phyloP scores from a whole-genome alignment of 192 early-diverging fungal genomes.

The Backusella luteola region DNA sequence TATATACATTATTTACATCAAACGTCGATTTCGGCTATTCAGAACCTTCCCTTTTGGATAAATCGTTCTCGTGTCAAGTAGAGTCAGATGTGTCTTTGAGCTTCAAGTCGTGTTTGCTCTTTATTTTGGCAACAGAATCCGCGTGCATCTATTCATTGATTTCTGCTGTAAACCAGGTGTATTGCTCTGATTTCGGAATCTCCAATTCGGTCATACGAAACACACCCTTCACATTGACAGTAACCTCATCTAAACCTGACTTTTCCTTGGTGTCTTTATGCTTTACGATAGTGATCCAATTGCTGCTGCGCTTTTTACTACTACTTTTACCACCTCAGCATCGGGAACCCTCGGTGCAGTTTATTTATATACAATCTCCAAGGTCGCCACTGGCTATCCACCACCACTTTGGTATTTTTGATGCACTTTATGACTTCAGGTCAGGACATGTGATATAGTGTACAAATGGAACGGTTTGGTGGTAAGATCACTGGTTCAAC shows the following conservation, averaged over 20 bases:
- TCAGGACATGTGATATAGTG: slow-evolving; percentile 53
- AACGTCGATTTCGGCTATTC: slow-evolving; percentile 29
- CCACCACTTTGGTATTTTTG: slow-evolving; percentile 79
- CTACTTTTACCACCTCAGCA: slow-evolving; percentile 82
- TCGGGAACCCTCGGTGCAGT: slow-evolving; percentile 71
- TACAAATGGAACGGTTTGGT: slow-evolving; percentile 91
- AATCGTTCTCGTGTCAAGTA: slow-evolving; percentile 14
- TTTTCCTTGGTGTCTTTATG: slow-evolving; percentile 42
- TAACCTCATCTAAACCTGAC: slow-evolving; percentile 24
- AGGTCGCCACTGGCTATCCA: slow-evolving; percentile 75
- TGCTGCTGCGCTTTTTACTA: slow-evolving; percentile 53
- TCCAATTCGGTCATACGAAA: slow-evolving; percentile 69
- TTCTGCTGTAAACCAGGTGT: slow-evolving; percentile 54
- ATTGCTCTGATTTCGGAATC: slow-evolving; percentile 53
- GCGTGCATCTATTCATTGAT: slow-evolving; percentile 16
- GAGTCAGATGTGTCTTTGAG: slow-evolving; percentile 24
- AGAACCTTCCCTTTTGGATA: slow-evolving; percentile 35
- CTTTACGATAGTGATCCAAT: slow-evolving; percentile 49
- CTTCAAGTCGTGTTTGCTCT: slow-evolving; percentile 37
- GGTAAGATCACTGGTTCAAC: slow-evolving; percentile 56
- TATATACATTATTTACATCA: not conserved
- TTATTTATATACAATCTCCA: slow-evolving; percentile 71
- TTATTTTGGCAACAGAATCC: slow-evolving; percentile 50
- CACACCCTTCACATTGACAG: slow-evolving; percentile 73
- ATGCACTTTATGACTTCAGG: slow-evolving; percentile 81